Evolutionary conservation across 1,139 yeast genomes (phyloP).

Genomic region (Saccharomyces hybrid): DNA sequence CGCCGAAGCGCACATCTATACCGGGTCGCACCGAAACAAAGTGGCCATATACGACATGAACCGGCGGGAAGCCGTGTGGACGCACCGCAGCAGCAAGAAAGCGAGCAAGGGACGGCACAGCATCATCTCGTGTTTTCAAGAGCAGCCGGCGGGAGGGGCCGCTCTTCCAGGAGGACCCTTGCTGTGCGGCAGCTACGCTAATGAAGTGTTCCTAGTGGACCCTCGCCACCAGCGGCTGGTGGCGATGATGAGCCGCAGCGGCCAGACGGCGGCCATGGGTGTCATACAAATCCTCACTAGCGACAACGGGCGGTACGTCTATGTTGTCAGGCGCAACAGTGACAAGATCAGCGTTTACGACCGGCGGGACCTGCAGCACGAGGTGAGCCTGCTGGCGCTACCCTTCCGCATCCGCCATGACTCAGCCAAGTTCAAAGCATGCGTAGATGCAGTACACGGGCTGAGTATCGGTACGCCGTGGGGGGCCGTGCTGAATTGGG

Average conservation of each 20-base stretch:
- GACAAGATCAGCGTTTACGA: slow-evolving; percentile 21
- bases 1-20: slow-evolving; percentile 12
- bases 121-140: slow-evolving; percentile 28
- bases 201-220: slow-evolving; percentile 21
- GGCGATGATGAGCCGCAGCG: slow-evolving; percentile 2
- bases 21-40: slow-evolving; percentile 23
- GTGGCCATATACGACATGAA: slow-evolving; percentile 20
- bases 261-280: slow-evolving; percentile 4
- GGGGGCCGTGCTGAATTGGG: slow-evolving; percentile 23
- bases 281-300: slow-evolving; percentile 24
- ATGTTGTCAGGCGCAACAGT: slow-evolving; percentile 19
- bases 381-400: slow-evolving; percentile 14
- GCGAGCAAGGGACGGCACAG: slow-evolving; percentile 7
- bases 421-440: slow-evolving; percentile 17
- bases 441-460: slow-evolving; percentile 15
- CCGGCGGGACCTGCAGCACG: slow-evolving; percentile 9
- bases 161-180: neutral
- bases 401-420: slow-evolving; percentile 20
- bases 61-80: slow-evolving; percentile 18
- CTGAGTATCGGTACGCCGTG: slow-evolving; percentile 17
- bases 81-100: slow-evolving; percentile 9
- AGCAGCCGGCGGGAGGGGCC: slow-evolving; percentile 5
- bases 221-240: slow-evolving; percentile 7
- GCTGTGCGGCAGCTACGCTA: slow-evolving; percentile 23
- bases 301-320: slow-evolving; percentile 23